These are phyloP conservation scores for Alternaria ventricosa DNA, from an alignment of 2,329 filamentous ascomycete species.

Conservation along the genomic window DNA sequence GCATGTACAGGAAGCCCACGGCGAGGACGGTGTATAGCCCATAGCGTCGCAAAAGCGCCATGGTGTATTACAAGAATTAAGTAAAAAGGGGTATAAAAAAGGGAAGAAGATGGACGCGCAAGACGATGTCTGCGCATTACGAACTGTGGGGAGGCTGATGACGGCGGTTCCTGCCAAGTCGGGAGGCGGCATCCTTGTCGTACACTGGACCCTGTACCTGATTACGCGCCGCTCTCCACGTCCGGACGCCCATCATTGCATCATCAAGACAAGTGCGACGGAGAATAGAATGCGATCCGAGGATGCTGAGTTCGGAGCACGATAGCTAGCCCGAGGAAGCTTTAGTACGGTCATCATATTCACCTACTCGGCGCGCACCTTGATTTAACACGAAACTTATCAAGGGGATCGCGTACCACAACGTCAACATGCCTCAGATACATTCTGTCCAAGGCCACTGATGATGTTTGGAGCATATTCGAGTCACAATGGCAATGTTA, in stretches of 20 bases:
- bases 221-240: not conserved
- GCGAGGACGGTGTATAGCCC: conserved; percentile 44
- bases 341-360: not conserved
- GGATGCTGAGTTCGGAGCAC: not conserved
- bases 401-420: not conserved
- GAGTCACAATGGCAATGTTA: not conserved
- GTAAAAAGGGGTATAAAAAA: conserved; percentile 9
- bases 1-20: conserved; percentile 43
- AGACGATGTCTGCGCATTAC: conserved; percentile 4
- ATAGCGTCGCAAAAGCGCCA: conserved; percentile 51
- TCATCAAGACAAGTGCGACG: not conserved
- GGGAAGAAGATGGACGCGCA: conserved; percentile 2
- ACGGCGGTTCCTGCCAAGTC: conserved; percentile 15
- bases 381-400: not conserved
- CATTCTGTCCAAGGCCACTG: not conserved
- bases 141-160: conserved; percentile 9
- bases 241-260: not conserved
- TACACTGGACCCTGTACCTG: conserved; percentile 7
- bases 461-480: not conserved
- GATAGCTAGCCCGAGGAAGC: not conserved
- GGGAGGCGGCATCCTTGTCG: conserved; percentile 2
- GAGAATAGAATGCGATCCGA: not conserved
- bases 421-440: not conserved
- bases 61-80: conserved; percentile 28
- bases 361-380: not conserved